Percentiles rank a stretch among this genome's conserved stretches.
phyloP scores from a whole-genome alignment of 2,329 filamentous ascomycete genomes.

The Aspergillus ruber region DNA sequence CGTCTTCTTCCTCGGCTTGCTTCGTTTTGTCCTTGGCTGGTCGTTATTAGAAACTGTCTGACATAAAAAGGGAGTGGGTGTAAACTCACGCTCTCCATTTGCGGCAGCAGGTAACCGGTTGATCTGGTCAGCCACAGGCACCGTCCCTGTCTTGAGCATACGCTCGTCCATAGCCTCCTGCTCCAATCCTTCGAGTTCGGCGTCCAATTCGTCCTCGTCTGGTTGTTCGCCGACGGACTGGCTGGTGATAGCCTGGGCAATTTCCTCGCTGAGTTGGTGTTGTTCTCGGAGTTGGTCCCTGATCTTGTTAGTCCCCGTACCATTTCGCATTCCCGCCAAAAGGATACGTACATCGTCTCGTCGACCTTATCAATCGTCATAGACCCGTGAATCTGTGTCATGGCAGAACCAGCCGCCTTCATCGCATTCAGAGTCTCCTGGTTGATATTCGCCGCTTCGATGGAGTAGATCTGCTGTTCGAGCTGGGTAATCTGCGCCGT shows the following conservation, averaged over 20 bases:
- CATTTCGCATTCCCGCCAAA: background rate
- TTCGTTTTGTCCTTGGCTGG: conserved; percentile 43
- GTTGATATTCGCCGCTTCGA: conserved; percentile 98
- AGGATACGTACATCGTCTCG: conserved; percentile 71
- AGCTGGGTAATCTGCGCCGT: conserved; percentile 82
- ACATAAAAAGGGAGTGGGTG: background rate
- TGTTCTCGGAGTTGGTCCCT: conserved; percentile 90
- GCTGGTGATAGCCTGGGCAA: conserved; percentile 74
- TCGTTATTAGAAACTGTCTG: conserved; percentile 2
- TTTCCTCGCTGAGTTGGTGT: conserved; percentile 88
- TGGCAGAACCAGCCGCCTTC: conserved; percentile 82
- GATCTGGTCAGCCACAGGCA: conserved; percentile 74
- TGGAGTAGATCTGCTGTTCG: conserved; percentile 91
- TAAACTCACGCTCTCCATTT: conserved; percentile 65
- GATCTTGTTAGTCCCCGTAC: conserved; percentile 1
- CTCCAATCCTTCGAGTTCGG: conserved; percentile 77
- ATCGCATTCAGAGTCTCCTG: conserved; percentile 91
- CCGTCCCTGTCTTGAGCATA: conserved; percentile 81
- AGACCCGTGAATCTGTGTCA: conserved; percentile 87
- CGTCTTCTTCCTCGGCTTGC: conserved; percentile 73
- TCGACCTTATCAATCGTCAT: conserved; percentile 94
- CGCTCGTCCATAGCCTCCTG: conserved; percentile 89
- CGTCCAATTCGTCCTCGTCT: conserved; percentile 81
- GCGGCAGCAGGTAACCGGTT: conserved; percentile 69
- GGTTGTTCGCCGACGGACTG: conserved; percentile 60